Conservation (phyloP, 176 grass and related monocot species). For the Phyllostachys edulis region DNA sequence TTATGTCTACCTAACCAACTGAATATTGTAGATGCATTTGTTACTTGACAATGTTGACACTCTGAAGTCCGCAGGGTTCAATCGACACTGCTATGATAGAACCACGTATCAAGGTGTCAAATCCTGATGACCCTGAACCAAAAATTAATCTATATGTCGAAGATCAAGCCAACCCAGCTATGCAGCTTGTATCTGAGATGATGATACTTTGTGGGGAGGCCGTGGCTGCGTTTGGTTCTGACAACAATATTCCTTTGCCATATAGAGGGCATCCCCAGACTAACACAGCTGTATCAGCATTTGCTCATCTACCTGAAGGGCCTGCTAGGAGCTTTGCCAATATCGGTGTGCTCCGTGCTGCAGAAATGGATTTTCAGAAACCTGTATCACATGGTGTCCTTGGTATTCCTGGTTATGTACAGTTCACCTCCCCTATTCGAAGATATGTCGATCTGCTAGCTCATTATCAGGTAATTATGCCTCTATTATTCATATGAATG, state of each 20-base stretch:
- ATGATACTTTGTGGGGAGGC: slow-evolving; percentile 96
- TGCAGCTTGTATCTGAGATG: slow-evolving; percentile 91
- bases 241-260: slow-evolving; percentile 77
- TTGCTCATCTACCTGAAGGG: slow-evolving; percentile 79
- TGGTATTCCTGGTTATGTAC: slow-evolving; percentile 91
- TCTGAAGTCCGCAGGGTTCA: slow-evolving; percentile 49
- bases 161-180: slow-evolving; percentile 66
- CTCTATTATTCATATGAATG: slow-evolving; percentile 19
- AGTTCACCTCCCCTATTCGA: slow-evolving; percentile 89
- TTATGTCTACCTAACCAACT: neutral
- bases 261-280: slow-evolving; percentile 88
- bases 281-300: slow-evolving; percentile 65
- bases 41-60: slow-evolving; percentile 13
- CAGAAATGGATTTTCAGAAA: slow-evolving; percentile 78
- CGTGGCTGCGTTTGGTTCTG: slow-evolving; percentile 72
- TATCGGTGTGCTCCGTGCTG: slow-evolving; percentile 72
- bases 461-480: slow-evolving; percentile 76
- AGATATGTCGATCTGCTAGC: slow-evolving; percentile 96
- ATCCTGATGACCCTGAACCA: slow-evolving; percentile 75
- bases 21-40: neutral
- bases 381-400: slow-evolving; percentile 71
- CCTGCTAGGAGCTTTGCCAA: slow-evolving; percentile 81
- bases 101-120: slow-evolving; percentile 82
- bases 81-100: slow-evolving; percentile 81
- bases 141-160: slow-evolving; percentile 79